A percentile compares a stretch with the other conserved stretches of the same genome.
Conservation (phyloP, 345 rosid genomes). For the Corchorus capsularis region DNA sequence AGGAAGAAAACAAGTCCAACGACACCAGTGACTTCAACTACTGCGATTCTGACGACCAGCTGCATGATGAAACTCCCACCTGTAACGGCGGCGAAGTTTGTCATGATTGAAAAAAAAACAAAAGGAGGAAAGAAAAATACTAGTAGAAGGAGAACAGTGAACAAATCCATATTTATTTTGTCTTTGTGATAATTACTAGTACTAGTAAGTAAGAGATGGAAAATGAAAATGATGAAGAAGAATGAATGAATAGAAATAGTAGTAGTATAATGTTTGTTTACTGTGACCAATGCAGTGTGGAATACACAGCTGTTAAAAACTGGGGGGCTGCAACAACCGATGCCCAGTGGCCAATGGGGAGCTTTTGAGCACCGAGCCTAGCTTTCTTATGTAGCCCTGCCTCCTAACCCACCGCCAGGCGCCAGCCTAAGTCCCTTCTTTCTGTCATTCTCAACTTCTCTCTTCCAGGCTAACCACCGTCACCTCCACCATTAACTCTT, state of each 20-base stretch:
- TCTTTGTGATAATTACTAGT: neutral
- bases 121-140: neutral
- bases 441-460: neutral
- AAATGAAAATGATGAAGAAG: neutral
- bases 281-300: conserved; percentile 18
- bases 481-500: conserved; percentile 23
- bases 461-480: conserved; percentile 18
- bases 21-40: neutral
- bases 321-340: conserved; percentile 20
- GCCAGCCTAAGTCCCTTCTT: neutral
- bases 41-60: conserved; percentile 12
- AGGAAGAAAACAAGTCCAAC: neutral
- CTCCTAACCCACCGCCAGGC: conserved; percentile 3
- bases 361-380: conserved; percentile 45
- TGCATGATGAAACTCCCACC: neutral
- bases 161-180: neutral
- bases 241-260: too few species aligned
- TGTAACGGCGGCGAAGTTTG: conserved; percentile 38
- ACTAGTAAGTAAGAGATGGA: neutral
- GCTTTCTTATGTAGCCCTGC: neutral
- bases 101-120: conserved; percentile 9
- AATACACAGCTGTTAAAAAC: neutral
- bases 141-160: neutral
- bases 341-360: conserved; percentile 25
- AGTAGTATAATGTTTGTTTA: conserved; percentile 13